These are phyloP conservation scores for Phytopythium mirpurense DNA, from an alignment of 352 stramenopile species.

Conservation along the genomic window DNA sequence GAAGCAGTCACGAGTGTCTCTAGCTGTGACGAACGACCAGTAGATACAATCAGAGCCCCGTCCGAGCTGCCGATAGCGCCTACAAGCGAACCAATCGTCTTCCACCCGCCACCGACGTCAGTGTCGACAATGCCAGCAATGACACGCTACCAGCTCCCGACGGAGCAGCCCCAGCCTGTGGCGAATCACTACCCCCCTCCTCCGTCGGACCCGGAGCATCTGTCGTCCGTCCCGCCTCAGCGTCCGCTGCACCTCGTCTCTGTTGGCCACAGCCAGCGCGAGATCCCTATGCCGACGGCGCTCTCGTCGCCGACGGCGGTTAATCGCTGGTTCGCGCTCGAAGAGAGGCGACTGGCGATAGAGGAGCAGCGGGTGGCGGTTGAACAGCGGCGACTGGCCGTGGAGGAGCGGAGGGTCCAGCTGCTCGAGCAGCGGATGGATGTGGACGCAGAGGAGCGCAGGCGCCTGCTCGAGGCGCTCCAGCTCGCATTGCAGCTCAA, in stretches of 20 bases:
- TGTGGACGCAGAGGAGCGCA: slow-evolving; percentile 3
- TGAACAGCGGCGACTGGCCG: slow-evolving; percentile 3
- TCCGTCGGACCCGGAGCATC: no score
- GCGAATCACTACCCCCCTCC: neutral
- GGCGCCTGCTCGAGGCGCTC: slow-evolving; percentile 3
- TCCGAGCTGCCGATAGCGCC: neutral
- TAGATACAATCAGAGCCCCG: neutral
- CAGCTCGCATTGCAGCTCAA: neutral
- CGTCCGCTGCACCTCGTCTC: no score
- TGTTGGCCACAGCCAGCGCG: neutral
- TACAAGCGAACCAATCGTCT: neutral
- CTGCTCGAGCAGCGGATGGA: slow-evolving; percentile 6
- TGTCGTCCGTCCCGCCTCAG: no score
- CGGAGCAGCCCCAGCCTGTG: neutral
- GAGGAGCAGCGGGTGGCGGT: slow-evolving; percentile 7
- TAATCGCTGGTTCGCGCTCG: slow-evolving; percentile 5
- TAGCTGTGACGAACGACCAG: neutral
- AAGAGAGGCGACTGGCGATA: slow-evolving; percentile 4
- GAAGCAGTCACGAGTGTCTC: neutral
- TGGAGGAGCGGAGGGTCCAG: slow-evolving; percentile 5
- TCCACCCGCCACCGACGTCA: neutral
- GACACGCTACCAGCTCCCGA: neutral
- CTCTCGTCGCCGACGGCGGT: slow-evolving; percentile 3
- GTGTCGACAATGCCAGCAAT: neutral
- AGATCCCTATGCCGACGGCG: neutral